These are phyloP conservation scores for Fusarium cyanostomum DNA, from an alignment of 2,329 filamentous ascomycete species.

Conservation along the genomic window DNA sequence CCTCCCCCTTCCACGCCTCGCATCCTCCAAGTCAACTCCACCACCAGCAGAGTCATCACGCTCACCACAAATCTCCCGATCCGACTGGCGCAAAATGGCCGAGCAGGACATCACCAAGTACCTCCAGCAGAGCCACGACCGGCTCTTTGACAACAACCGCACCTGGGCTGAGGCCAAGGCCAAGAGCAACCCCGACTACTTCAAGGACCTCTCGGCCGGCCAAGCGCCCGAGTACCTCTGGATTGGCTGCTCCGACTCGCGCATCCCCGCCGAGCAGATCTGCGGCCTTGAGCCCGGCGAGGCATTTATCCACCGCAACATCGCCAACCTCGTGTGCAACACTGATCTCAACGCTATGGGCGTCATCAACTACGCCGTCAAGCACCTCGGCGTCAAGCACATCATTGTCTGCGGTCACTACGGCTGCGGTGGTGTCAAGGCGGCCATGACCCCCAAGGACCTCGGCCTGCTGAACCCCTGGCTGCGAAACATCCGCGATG, in stretches of 20 bases:
- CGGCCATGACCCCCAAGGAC: conserved; percentile 76
- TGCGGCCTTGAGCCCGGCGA: conserved; percentile 86
- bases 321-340: conserved; percentile 86
- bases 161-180: conserved; percentile 70
- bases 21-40: conserved; percentile 14
- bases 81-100: conserved; percentile 45
- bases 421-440: conserved; percentile 80
- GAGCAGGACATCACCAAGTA: conserved; percentile 61
- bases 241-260: conserved; percentile 92
- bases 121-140: conserved; percentile 70
- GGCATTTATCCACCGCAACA: conserved; percentile 94
- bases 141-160: conserved; percentile 74
- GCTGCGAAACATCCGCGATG: conserved; percentile 78
- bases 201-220: conserved; percentile 69
- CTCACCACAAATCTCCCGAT: conserved; percentile 12
- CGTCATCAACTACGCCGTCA: conserved; percentile 89
- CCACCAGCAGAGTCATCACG: conserved; percentile 7
- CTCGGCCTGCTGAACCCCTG: conserved; percentile 77
- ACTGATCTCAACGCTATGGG: conserved; percentile 82
- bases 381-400: conserved; percentile 82
- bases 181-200: conserved; percentile 70
- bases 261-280: conserved; percentile 90
- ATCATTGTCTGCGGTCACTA: conserved; percentile 84
- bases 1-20: conserved; percentile 18
- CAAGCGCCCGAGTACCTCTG: conserved; percentile 80